Evolutionary conservation across 1,139 yeast species (phyloP).

Genomic region (Kurtzmaniella natalensis): DNA sequence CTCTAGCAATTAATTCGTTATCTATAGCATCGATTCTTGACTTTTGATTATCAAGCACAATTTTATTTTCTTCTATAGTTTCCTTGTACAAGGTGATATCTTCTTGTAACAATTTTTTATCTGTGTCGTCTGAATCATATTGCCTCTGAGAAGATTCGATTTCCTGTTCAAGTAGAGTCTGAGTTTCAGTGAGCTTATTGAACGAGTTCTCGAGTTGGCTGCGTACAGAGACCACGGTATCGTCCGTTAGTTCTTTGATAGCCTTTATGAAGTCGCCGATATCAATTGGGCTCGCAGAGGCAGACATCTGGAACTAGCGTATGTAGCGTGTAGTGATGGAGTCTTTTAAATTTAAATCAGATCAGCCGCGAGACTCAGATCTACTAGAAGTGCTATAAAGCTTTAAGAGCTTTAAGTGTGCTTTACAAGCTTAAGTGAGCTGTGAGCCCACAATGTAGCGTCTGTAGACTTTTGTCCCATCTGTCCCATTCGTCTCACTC

Average conservation of each 20-base stretch:
- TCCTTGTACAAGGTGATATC: constrained; percentile 26
- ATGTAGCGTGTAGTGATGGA: too few relatives aligned
- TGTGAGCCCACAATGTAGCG: too few relatives aligned
- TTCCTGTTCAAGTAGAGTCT: constrained; percentile 24
- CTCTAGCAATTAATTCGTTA: constrained; percentile 25
- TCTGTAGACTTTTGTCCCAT: too few relatives aligned
- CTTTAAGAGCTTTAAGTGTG: too few relatives aligned
- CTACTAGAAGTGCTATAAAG: too few relatives aligned
- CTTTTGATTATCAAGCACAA: constrained; percentile 26
- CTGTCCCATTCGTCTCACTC: too few relatives aligned
- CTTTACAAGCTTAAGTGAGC: too few relatives aligned
- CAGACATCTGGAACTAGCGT: too few relatives aligned
- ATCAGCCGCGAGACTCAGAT: too few relatives aligned
- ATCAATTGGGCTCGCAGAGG: constrained; percentile 21
- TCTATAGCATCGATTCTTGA: constrained; percentile 19
- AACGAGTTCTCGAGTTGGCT: constrained; percentile 24
- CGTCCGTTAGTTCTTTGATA: constrained; percentile 31
- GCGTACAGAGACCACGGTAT: constrained; percentile 20
- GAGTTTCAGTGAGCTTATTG: constrained; percentile 29
- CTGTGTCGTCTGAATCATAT: constrained; percentile 9
- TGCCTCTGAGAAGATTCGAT: constrained; percentile 14
- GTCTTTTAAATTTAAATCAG: too few relatives aligned
- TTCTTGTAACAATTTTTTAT: constrained; percentile 12
- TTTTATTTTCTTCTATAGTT: constrained; percentile 30
- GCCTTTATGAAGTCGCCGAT: constrained; percentile 26